These are phyloP conservation scores for Scleroderma bovista DNA, from an alignment of 768 basidiomycete species.

Conservation along the genomic window DNA sequence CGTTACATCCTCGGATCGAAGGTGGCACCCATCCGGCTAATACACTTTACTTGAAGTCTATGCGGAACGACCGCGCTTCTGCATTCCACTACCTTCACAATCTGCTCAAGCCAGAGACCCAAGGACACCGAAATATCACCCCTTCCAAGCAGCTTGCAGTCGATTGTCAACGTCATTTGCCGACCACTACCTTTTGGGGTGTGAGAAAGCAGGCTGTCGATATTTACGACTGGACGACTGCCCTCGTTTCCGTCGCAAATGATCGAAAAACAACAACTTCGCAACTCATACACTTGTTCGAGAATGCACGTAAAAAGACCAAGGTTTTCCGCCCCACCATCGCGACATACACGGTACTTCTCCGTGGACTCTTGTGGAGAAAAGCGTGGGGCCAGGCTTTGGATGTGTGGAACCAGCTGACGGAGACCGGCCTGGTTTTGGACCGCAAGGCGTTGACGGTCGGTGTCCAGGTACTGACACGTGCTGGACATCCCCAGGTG, in stretches of 20 bases:
- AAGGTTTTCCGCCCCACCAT: slow-evolving; percentile 35
- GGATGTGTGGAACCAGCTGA: slow-evolving; percentile 39
- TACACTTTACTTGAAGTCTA: slow-evolving; percentile 37
- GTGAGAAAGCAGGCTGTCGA: slow-evolving; percentile 29
- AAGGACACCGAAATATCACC: background rate
- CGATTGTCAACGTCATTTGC: no score
- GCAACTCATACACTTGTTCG: slow-evolving; percentile 35
- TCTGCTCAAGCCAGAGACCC: slow-evolving; percentile 28
- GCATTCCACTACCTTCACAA: slow-evolving; percentile 44
- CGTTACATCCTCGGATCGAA: background rate
- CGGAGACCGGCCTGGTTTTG: slow-evolving; percentile 30
- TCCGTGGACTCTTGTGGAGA: slow-evolving; percentile 48
- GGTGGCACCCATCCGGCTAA: slow-evolving; percentile 34
- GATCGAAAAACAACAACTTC: slow-evolving; percentile 31
- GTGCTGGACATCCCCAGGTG: slow-evolving; percentile 35
- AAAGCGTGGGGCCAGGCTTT: slow-evolving; percentile 36
- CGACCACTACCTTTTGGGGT: slow-evolving; percentile 3
- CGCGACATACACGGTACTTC: slow-evolving; percentile 48
- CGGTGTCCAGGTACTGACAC: slow-evolving; percentile 47
- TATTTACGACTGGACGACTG: slow-evolving; percentile 43
- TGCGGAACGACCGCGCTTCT: slow-evolving; percentile 36
- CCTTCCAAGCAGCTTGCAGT: slow-evolving; percentile 5
- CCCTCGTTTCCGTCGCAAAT: slow-evolving; percentile 39
- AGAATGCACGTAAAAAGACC: slow-evolving; percentile 23
- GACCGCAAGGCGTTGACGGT: slow-evolving; percentile 45